Evolutionary conservation across 805 yeast genomes (phyloP).

Genomic region (Starmera quercuum): DNA sequence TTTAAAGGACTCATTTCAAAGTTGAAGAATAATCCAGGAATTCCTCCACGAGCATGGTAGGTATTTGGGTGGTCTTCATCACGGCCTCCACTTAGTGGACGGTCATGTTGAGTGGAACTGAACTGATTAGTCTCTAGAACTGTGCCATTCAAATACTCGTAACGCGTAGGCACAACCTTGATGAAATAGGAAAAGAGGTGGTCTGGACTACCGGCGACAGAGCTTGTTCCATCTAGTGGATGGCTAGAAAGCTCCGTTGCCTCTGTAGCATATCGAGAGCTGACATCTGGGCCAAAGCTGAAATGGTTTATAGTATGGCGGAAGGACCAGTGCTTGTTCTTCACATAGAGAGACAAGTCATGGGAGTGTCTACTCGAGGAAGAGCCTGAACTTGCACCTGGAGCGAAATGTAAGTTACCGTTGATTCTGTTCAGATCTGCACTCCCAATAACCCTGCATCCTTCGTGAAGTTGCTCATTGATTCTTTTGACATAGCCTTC

Average conservation of each 20-base stretch:
- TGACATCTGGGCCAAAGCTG: constrained; percentile 67
- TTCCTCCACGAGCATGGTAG: constrained; percentile 73
- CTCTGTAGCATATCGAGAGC: constrained; percentile 15
- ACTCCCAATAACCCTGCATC: constrained; percentile 80
- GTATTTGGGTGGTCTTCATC: constrained; percentile 91
- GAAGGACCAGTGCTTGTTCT: constrained; percentile 56
- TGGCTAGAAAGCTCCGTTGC: constrained; percentile 39
- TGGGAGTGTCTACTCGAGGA: constrained; percentile 69
- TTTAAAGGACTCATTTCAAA: constrained; percentile 93
- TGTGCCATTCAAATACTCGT: constrained; percentile 52
- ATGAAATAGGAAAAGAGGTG: constrained; percentile 71
- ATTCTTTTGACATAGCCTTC: constrained; percentile 76
- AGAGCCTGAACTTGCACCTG: constrained; percentile 69
- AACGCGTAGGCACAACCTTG: constrained; percentile 87
- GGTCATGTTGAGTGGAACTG: constrained; percentile 79
- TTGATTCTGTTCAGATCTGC: constrained; percentile 77
- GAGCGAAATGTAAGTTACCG: constrained; percentile 93
- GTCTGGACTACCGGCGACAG: constrained; percentile 38
- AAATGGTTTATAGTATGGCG: constrained; percentile 74
- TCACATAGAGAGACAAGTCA: constrained; percentile 68
- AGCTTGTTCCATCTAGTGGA: constrained; percentile 56
- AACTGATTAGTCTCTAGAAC: constrained; percentile 79
- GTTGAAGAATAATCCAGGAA: constrained; percentile 81
- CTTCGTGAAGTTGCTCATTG: constrained; percentile 59
- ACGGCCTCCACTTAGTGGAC: constrained; percentile 79